Evolutionary conservation across 2,329 filamentous ascomycete species (phyloP).

Genomic region (Teratosphaeria nubilosa): DNA sequence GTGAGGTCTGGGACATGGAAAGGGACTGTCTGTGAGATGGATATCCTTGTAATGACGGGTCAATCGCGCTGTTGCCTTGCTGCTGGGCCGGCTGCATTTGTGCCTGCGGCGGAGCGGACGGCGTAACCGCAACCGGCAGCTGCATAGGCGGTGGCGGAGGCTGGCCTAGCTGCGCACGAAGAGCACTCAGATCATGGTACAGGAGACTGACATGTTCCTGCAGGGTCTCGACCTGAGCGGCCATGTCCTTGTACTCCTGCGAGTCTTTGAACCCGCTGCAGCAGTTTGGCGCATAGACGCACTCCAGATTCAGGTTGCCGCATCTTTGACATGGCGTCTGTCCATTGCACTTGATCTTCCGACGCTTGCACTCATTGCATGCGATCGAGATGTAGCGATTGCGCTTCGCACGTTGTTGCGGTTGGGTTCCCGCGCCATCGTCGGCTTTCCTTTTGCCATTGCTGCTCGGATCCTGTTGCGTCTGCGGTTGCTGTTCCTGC

Average conservation of each 20-base stretch:
- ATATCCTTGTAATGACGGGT: constrained; percentile 25
- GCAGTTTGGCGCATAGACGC: constrained; percentile 57
- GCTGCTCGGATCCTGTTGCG: neutral
- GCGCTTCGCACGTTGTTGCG: constrained; percentile 46
- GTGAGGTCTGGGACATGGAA: constrained; percentile 10
- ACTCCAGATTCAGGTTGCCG: constrained; percentile 54
- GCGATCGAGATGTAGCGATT: constrained; percentile 60
- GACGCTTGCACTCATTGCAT: constrained; percentile 40
- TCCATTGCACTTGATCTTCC: constrained; percentile 61
- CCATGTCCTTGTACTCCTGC: constrained; percentile 80
- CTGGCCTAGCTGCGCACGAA: constrained; percentile 44
- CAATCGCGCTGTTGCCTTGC: constrained; percentile 21
- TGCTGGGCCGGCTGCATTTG: constrained; percentile 2
- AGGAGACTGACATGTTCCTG: constrained; percentile 79
- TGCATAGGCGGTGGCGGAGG: constrained; percentile 13
- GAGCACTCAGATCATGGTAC: constrained; percentile 58
- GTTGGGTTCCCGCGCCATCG: constrained; percentile 9
- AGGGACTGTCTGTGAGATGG: constrained; percentile 9
- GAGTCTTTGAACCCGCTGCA: constrained; percentile 84
- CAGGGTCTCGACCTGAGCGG: constrained; percentile 59
- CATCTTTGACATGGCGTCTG: constrained; percentile 55
- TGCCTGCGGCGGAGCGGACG: neutral
- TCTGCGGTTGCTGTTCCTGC: neutral
- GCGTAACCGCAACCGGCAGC: constrained; percentile 3
- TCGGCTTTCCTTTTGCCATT: constrained; percentile 2